Evolutionary conservation across 345 rosid genomes (phyloP).

Genomic region (Melaleuca alternifolia): DNA sequence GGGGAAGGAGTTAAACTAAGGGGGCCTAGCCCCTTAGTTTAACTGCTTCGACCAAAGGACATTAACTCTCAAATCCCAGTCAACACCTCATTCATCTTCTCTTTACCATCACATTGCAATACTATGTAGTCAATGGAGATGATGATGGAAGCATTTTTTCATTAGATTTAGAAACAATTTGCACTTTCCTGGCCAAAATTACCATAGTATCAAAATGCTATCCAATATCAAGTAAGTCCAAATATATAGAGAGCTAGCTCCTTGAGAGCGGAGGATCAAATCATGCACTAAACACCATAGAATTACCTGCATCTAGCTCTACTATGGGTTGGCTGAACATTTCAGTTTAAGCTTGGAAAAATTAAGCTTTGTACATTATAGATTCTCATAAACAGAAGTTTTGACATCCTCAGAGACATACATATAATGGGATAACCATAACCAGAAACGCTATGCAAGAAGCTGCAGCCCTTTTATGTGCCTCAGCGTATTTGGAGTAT

Average conservation of each 20-base stretch:
- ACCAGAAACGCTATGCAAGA: neutral
- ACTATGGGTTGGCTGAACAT: neutral
- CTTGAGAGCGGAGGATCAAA: neutral
- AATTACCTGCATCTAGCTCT: neutral
- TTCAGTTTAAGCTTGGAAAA: neutral
- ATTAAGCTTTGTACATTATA: neutral
- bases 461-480: neutral
- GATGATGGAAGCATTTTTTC: neutral
- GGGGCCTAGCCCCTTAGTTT: neutral
- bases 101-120: neutral
- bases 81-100: neutral
- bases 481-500: neutral
- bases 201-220: neutral
- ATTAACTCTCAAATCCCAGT: neutral
- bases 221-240: neutral
- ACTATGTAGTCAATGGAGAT: neutral
- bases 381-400: neutral
- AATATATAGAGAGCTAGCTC: neutral
- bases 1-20: neutral
- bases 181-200: neutral
- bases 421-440: neutral
- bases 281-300: neutral
- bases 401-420: neutral
- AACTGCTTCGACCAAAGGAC: neutral
- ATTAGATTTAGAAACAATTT: neutral